Evolutionary conservation across 2,329 filamentous ascomycete genomes (phyloP).

Genomic region (Ophiostoma ulmi): DNA sequence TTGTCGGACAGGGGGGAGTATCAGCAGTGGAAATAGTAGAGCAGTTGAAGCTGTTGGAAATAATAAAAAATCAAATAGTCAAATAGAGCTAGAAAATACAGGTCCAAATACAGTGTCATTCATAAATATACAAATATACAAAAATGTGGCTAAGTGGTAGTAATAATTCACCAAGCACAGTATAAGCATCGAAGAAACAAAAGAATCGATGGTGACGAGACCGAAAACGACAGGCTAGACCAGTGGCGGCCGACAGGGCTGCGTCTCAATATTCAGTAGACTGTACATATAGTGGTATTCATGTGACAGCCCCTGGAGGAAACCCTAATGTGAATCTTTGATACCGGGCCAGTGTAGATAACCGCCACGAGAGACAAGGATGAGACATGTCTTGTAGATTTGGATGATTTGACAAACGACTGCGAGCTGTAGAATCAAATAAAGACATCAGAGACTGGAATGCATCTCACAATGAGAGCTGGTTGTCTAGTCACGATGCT

Average conservation of each 20-base stretch:
- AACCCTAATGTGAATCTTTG: constrained; percentile 4
- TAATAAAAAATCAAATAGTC: not conserved
- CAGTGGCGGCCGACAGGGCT: not conserved
- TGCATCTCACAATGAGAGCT: not conserved
- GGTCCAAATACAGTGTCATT: no score
- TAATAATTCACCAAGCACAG: no score
- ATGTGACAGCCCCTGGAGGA: constrained; percentile 7
- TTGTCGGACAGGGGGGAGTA: not conserved
- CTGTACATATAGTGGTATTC: no score
- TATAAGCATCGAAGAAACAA: no score
- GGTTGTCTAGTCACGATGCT: not conserved
- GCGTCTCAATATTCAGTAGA: not conserved
- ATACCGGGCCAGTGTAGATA: not conserved
- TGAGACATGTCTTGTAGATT: not conserved
- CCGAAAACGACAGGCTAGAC: not conserved
- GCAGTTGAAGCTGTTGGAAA: not conserved
- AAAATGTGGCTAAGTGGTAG: no score
- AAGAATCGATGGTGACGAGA: not conserved
- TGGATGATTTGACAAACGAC: not conserved
- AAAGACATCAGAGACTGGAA: no score
- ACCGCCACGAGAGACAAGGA: not conserved
- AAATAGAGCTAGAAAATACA: not conserved
- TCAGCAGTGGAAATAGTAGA: not conserved
- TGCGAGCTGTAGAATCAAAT: no score
- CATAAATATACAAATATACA: no score